Conservation (phyloP, 2,329 filamentous ascomycete species). For the Fusarium penzigii region DNA sequence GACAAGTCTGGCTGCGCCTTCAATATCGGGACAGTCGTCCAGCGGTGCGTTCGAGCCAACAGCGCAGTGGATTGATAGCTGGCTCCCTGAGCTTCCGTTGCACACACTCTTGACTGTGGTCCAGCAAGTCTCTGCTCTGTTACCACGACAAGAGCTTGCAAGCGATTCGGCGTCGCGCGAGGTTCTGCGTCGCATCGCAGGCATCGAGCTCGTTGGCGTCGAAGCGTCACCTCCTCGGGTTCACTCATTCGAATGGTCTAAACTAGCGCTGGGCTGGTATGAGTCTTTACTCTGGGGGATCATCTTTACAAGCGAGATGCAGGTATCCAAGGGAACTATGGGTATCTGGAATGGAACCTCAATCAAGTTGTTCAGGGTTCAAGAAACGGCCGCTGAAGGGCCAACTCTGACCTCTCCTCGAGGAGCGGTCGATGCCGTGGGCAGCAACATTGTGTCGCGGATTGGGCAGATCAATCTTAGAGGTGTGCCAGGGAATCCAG, state of each 20-base stretch:
- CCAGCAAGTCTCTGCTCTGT: conserved; percentile 59
- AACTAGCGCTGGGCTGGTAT: conserved; percentile 90
- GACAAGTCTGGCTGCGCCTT: conserved; percentile 72
- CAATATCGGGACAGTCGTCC: conserved; percentile 56
- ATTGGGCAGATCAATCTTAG: conserved; percentile 80
- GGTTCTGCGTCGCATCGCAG: conserved; percentile 56
- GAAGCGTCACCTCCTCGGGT: conserved; percentile 75
- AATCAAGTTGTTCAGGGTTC: conserved; percentile 86
- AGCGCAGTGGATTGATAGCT: conserved; percentile 84
- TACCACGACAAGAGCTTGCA: conserved; percentile 53
- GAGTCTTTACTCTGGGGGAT: conserved; percentile 93
- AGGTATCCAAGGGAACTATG: conserved; percentile 80
- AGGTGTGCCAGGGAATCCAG: conserved; percentile 37
- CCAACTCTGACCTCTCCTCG: conserved; percentile 82
- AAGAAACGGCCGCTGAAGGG: conserved; percentile 77
- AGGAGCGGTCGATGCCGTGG: conserved; percentile 90
- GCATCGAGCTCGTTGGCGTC: conserved; percentile 67
- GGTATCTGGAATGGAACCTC: conserved; percentile 92
- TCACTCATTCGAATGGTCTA: conserved; percentile 93
- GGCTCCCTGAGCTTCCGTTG: conserved; percentile 88
- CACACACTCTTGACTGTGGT: conserved; percentile 83
- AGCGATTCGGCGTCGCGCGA: conserved; percentile 46
- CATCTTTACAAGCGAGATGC: conserved; percentile 88
- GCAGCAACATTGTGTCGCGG: conserved; percentile 82
- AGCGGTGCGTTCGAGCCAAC: conserved; percentile 74